Base-by-base conservation (phyloP, 2,329 filamentous ascomycete species). In the Moelleriella libera region DNA sequence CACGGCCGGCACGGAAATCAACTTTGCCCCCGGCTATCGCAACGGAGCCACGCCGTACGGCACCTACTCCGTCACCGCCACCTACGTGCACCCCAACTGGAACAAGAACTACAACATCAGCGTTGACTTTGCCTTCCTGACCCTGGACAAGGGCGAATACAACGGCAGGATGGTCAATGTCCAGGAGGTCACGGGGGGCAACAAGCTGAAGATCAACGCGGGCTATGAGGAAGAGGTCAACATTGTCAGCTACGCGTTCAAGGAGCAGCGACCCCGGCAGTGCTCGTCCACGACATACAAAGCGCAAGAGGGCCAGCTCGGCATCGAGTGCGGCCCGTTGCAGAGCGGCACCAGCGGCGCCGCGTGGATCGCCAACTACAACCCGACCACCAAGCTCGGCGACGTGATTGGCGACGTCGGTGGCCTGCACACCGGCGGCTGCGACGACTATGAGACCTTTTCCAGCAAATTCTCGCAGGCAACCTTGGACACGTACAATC, bases 341-440 rank as follows among this genome's bases (percentile, higher is more conserved):
- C 43, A 45, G 31, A 43, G 49, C 43, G 49, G 49, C 12, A 51
- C 49, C n/a, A 51, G 49, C 47, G 49, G 49, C 8, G 39, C 49
- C 5, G 47, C 50, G 2, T 51, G 50, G 50, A 47, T 51, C 29
- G 45, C 50, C 10, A 37, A 46, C 34, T 51, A 51, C 30, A 34
- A 49, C 37, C 12, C 45, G 31, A 12, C 21, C 37, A 49, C 50
- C 12, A 41, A 30, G 43, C 34, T 32, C 21, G 49, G 50, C 0
- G 43, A 45, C 12, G 45, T 51, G n/a, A 51, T 51, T 34, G 50
- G 50, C 3, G 47, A 48, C 30, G 45, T 49, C 10, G 50, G 50
- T 41, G 50, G 50, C 30, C 49, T 45, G 50, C 50, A 51, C 43
- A 51, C 50, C 11, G 50, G 50, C 30, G 50, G 50, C n/a, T 51